Evolutionary conservation across 495 filamentous ascomycete species (phyloP).

Genomic region (Xylaria castorea): DNA sequence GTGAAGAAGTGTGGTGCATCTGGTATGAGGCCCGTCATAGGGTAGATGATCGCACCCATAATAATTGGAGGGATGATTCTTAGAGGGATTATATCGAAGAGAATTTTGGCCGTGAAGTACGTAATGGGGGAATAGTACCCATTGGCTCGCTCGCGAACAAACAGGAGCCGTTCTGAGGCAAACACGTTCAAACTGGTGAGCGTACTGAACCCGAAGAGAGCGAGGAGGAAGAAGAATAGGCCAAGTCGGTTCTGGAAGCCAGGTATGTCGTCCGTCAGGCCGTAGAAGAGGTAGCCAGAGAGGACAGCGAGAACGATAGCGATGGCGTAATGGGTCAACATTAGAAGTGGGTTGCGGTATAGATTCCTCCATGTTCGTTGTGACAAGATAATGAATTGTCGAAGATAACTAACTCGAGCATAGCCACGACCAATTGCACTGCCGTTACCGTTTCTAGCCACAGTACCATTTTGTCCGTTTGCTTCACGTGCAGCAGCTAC

Average conservation of each 20-base stretch:
- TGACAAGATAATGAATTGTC: constrained; percentile 90
- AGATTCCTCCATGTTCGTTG: constrained; percentile 95
- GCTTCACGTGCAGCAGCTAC: constrained; percentile 64
- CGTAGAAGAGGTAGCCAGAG: constrained; percentile 95
- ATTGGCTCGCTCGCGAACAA: constrained; percentile 93
- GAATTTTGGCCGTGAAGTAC: constrained; percentile 93
- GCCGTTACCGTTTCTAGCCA: constrained; percentile 48
- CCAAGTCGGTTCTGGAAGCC: constrained; percentile 99
- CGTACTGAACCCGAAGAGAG: constrained; percentile 95
- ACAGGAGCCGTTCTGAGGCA: constrained; percentile 87
- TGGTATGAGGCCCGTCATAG: constrained; percentile 94
- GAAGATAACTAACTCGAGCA: constrained; percentile 73
- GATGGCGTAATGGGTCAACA: constrained; percentile 99
- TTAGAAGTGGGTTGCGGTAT: constrained; percentile 96
- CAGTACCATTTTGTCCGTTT: constrained; percentile 68
- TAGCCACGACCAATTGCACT: constrained; percentile 75
- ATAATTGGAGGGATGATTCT: constrained; percentile 94
- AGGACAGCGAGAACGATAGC: constrained; percentile 93
- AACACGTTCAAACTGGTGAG: constrained; percentile 94
- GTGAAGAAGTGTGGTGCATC: constrained; percentile 85
- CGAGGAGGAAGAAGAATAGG: constrained; percentile 96
- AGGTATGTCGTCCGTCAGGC: constrained; percentile 90
- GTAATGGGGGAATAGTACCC: constrained; percentile 97
- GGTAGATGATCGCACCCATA: constrained; percentile 96
- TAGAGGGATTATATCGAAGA: constrained; percentile 94